phyloP scores from a whole-genome alignment of 2,329 filamentous ascomycete species.

The Scedosporium apiospermum region DNA sequence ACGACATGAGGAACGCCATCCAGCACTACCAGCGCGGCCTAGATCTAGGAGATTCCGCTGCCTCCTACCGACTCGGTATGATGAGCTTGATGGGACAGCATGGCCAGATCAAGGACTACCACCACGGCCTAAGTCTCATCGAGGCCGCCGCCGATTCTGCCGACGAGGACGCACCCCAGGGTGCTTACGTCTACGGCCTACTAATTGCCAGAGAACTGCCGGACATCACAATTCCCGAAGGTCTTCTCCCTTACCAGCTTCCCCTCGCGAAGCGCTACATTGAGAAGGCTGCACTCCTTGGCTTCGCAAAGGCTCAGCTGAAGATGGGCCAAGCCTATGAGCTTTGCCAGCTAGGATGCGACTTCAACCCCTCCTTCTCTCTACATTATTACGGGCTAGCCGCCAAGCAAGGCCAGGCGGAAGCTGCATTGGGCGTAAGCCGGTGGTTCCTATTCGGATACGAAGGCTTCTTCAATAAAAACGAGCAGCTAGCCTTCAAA shows the following conservation, averaged over 20 bases:
- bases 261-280: conserved; percentile 74
- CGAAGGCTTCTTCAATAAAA: conserved; percentile 87
- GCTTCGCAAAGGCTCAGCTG: conserved; percentile 90
- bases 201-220: conserved; percentile 81
- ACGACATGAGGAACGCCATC: conserved; percentile 83
- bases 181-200: conserved; percentile 94
- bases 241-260: conserved; percentile 61
- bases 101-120: conserved; percentile 74
- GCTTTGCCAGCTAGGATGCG: conserved; percentile 84
- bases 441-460: conserved; percentile 98
- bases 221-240: conserved; percentile 73
- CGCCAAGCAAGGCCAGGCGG: conserved; percentile 81
- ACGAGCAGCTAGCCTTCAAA: conserved; percentile 84
- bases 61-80: conserved; percentile 83
- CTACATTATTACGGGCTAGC: conserved; percentile 94
- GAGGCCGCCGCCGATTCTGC: conserved; percentile 73
- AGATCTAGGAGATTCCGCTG: conserved; percentile 74
- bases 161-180: conserved; percentile 94
- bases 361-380: conserved; percentile 87
- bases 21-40: conserved; percentile 83
- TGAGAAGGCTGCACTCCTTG: conserved; percentile 91
- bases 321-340: conserved; percentile 98
- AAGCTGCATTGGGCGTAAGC: conserved; percentile 92
- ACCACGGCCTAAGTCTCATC: conserved; percentile 72
- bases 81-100: conserved; percentile 94